Base-by-base conservation (phyloP, 768 basidiomycete species). In the Mrakia blollopis region DNA sequence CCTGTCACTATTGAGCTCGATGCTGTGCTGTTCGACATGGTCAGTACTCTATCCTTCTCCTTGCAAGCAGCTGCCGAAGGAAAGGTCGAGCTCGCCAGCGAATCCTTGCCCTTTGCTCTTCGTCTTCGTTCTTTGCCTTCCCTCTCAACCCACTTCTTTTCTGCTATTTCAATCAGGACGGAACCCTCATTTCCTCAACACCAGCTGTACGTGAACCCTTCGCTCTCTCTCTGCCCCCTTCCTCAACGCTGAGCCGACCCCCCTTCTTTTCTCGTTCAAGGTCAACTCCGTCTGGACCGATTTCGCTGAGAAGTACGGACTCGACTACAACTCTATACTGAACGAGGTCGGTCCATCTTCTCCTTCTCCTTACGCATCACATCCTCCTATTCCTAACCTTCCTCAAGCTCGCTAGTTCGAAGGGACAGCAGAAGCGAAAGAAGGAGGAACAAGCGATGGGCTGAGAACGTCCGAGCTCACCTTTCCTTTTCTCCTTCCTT, bases 11-110 rank as follows among this genome's bases (percentile, higher is more conserved):
- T 76, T 32, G 75, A 76, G 28, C 25, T 76, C 54, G 75, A 76
- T 39, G 75, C 75, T 28, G 30, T 76, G 47, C 69, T 76, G 23
- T 76, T 76, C 39, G 75, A 76, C 44, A 76, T 76, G 75, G 75
- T 76, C 8, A 7, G 68, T 71, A 37, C 7, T 23, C 60, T 14
- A 50, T n/a, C 28, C 16, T 35, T 28, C 3, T 21, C 32, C 16
- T 32, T 52, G 37, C 21, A 16, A 35, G 30, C 0, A n/a, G n/a
- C n/a, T n/a, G n/a, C n/a, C n/a, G 47, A 11, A 30, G n/a, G 5
- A 28, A 30, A 47, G 1, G 16, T 25, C 10, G 11, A 28, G 57
- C 57, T 57, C 57, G 57, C 57, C 57, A 57, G 57, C 57, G 57
- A 23, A 16, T 3, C 8, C n/a, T 25, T 47, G n/a, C n/a, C 39